Percentiles rank a stretch among this genome's conserved stretches.
phyloP scores from a whole-genome alignment of 1,284 basidiomycete genomes.

The Crocinoboletus sp. region DNA sequence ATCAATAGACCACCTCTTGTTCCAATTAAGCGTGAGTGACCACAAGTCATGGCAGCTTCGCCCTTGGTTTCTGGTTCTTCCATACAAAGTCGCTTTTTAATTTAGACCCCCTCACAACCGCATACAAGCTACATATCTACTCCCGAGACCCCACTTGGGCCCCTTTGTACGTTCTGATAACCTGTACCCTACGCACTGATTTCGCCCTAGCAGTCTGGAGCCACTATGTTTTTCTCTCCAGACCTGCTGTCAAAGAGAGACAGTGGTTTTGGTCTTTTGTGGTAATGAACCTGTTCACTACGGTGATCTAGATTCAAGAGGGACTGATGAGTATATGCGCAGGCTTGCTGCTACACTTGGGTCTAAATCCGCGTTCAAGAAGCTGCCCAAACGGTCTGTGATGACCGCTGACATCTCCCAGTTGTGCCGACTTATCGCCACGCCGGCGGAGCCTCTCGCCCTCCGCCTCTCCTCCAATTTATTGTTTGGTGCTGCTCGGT shows the following conservation, averaged over 20 bases:
- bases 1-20: constrained; percentile 12
- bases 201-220: background rate
- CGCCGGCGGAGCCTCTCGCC: constrained; percentile 82
- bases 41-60: constrained; percentile 25
- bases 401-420: constrained; percentile 75
- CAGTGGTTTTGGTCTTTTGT: constrained; percentile 76
- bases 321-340: constrained; percentile 14
- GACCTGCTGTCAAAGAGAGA: constrained; percentile 71
- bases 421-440: constrained; percentile 73
- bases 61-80: constrained; percentile 22
- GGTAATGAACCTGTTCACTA: constrained; percentile 39
- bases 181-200: background rate
- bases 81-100: background rate
- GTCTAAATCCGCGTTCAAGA: constrained; percentile 78
- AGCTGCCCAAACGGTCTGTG: constrained; percentile 74
- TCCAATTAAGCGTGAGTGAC: constrained; percentile 10
- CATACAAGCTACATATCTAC: constrained; percentile 1
- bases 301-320: background rate
- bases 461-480: constrained; percentile 81
- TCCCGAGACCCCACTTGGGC: background rate
- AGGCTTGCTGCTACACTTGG: constrained; percentile 90
- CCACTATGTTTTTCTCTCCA: constrained; percentile 68
- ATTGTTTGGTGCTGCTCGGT: constrained; percentile 86
- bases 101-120: constrained; percentile 1
- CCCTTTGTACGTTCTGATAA: constrained; percentile 2